These are phyloP conservation scores for Oryza brachyantha DNA, from an alignment of 176 grass and related monocot genomes.

Conservation along the genomic window DNA sequence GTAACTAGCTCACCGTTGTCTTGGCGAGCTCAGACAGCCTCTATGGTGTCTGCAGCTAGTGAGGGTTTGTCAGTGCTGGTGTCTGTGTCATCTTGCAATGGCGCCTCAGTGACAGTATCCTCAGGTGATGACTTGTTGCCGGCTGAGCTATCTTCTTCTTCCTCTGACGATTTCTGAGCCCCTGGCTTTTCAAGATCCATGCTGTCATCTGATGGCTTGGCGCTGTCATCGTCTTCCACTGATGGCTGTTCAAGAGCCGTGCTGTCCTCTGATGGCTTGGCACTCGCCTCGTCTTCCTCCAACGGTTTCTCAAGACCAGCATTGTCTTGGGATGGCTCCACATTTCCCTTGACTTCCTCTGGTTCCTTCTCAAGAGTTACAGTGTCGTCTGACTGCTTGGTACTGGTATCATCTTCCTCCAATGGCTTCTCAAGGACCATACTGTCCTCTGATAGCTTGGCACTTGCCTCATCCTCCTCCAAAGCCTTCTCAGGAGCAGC, in stretches of 20 bases:
- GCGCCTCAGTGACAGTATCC: neutral
- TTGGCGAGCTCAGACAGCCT: slow-evolving; percentile 7
- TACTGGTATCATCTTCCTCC: neutral
- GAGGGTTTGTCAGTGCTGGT: slow-evolving; percentile 4
- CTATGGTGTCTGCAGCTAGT: neutral
- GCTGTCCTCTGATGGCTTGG: slow-evolving; percentile 1
- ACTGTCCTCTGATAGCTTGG: neutral
- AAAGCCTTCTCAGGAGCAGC: neutral
- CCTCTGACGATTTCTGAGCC: neutral
- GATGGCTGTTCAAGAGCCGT: neutral
- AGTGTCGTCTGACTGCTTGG: slow-evolving; percentile 30
- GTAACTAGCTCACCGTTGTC: neutral
- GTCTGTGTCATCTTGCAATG: neutral
- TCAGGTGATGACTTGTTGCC: neutral
- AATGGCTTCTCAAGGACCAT: slow-evolving; percentile 5
- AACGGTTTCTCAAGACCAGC: neutral
- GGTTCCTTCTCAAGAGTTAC: neutral
- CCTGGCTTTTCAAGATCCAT: slow-evolving; percentile 10
- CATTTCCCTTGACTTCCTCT: slow-evolving; percentile 19
- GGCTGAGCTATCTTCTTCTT: slow-evolving; percentile 20
- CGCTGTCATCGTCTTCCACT: neutral
- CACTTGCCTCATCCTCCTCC: slow-evolving; percentile 1
- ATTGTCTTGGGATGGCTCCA: slow-evolving; percentile 25
- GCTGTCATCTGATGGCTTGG: slow-evolving; percentile 26
- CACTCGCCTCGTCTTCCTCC: neutral